Base-by-base conservation (phyloP, 2,329 filamentous ascomycete species). In the Botrytis deweyae region DNA sequence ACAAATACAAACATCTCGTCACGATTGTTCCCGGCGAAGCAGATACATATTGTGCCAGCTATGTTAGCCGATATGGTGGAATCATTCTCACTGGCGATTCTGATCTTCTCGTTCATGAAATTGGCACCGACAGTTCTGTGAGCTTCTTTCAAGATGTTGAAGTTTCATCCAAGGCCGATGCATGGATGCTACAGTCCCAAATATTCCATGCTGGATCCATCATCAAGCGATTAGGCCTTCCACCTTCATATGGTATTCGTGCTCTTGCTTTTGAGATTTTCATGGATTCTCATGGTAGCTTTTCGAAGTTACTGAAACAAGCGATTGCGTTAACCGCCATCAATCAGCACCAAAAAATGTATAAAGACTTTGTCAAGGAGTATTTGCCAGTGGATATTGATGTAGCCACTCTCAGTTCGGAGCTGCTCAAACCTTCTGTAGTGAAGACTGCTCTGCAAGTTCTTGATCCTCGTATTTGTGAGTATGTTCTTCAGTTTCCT, bases 41-140 rank as follows among this genome's bases (percentile, higher is more conserved):
- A 1, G 95, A 98, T 80, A 83, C 86, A 38, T 96, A 89, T 83
- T 97, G 94, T 81, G 94, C 93, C 4, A 83, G 86, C 22, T 86
- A 90, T 71, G 86, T 93, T 10, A 85, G 85, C n/a, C 76, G 83
- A 3, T 80, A 85, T 44, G 85, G 86, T 2, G 89, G 88, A 0
- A 84, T 85, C 2, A 87, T 94, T 22, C 82, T 98, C 10, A 97
- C 94, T 0, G 91, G 90, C n/a, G 95, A 98, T 79, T 97, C 94
- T 0, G 95, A 98, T 80, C 86, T 98, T 14, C 84, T 97, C 0
- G 86, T 95, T 0, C 91, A 95, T 80, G 87, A 93, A 74, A 85
- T 95, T 14, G 91, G 90, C 0, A 67, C 80, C 0, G 76, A 86
- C 1, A 91, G 91, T 0, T 84, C 86, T 1, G 89, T 97, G 0